These are phyloP conservation scores for Candida khao-thaluensis DNA, from an alignment of 805 yeast species.

Conservation along the genomic window DNA sequence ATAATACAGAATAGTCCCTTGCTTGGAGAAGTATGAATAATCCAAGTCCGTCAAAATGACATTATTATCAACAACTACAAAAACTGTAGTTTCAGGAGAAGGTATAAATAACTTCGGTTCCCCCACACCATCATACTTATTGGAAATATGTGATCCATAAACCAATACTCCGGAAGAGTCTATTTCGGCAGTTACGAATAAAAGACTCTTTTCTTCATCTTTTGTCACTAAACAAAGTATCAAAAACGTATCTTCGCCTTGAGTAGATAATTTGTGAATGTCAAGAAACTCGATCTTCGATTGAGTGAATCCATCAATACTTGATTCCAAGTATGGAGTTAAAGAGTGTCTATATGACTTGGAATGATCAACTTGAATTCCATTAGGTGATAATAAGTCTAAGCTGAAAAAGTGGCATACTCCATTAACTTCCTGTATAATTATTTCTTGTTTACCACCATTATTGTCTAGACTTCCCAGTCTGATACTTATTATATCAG, in stretches of 20 bases:
- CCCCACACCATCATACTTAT: slow-evolving; percentile 31
- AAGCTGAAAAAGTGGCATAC: slow-evolving; percentile 29
- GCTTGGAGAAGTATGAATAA: slow-evolving; percentile 25
- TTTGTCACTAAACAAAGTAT: slow-evolving; percentile 31
- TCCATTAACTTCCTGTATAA: slow-evolving; percentile 48
- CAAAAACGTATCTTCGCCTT: slow-evolving; percentile 36
- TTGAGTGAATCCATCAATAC: slow-evolving; percentile 43
- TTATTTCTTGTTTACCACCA: slow-evolving; percentile 43
- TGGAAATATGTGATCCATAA: slow-evolving; percentile 65
- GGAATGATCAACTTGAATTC: slow-evolving; percentile 25
- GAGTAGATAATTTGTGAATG: slow-evolving; percentile 45
- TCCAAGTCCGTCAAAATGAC: slow-evolving; percentile 66
- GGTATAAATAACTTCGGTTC: slow-evolving; percentile 49
- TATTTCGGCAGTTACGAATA: slow-evolving; percentile 54
- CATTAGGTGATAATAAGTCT: slow-evolving; percentile 28
- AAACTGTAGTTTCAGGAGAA: slow-evolving; percentile 56
- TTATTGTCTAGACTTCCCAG: slow-evolving; percentile 52
- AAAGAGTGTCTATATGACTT: slow-evolving; percentile 33
- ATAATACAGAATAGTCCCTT: slow-evolving; percentile 26
- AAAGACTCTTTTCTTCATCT: slow-evolving; percentile 23
- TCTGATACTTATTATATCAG: slow-evolving; percentile 58
- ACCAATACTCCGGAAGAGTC: slow-evolving; percentile 52
- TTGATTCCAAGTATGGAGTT: slow-evolving; percentile 27
- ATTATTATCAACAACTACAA: slow-evolving; percentile 57
- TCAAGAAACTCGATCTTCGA: slow-evolving; percentile 59